Conservation (phyloP, 2,329 filamentous ascomycete species). For the Aotearoamyces nothofagi region DNA sequence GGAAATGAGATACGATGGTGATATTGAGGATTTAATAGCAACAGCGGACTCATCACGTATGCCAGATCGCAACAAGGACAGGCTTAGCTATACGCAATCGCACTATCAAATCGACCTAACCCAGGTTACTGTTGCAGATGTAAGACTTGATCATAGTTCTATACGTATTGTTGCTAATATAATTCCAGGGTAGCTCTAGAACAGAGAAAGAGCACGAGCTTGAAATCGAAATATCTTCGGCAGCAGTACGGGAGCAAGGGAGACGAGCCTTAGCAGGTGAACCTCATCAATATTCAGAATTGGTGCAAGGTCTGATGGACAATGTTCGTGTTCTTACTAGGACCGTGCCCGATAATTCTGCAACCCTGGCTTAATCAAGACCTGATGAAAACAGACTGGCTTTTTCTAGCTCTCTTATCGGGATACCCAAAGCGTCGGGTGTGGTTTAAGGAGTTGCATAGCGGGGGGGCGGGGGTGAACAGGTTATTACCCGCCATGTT, state of each 20-base stretch:
- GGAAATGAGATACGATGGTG: slow-evolving; percentile 75
- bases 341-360: slow-evolving; percentile 1
- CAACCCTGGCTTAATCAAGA: not conserved
- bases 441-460: too few relatives aligned
- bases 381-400: not conserved
- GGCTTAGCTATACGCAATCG: slow-evolving; percentile 79
- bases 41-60: slow-evolving; percentile 21
- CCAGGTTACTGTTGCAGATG: slow-evolving; percentile 48
- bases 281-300: slow-evolving; percentile 44
- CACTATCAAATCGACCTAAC: slow-evolving; percentile 87
- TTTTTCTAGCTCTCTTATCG: not conserved
- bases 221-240: slow-evolving; percentile 59
- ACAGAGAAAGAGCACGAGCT: slow-evolving; percentile 61
- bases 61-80: slow-evolving; percentile 68
- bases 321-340: slow-evolving; percentile 29
- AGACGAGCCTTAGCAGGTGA: slow-evolving; percentile 33
- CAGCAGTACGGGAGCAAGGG: slow-evolving; percentile 50
- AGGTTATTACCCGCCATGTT: too few relatives aligned
- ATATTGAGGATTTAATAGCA: slow-evolving; percentile 35
- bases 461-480: too few relatives aligned
- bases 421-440: not conserved
- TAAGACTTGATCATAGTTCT: too few relatives aligned
- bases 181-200: slow-evolving; percentile 3
- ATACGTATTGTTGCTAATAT: too few relatives aligned
- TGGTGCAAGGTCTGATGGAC: slow-evolving; percentile 62